Conservation (phyloP, 176 grass and related monocot species). For the Avena sativa region DNA sequence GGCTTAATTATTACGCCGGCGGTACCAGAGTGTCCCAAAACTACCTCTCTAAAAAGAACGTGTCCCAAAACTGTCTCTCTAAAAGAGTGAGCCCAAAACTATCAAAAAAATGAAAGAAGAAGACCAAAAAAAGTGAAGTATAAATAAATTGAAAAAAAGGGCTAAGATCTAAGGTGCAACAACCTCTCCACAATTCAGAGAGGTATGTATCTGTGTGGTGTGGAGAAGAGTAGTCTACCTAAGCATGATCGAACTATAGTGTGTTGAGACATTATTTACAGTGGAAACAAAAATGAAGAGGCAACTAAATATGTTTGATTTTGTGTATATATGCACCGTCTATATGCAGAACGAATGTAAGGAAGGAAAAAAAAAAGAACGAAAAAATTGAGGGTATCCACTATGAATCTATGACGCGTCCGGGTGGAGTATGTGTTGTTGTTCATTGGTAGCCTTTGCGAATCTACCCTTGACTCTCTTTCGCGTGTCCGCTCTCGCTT, state of each 20-base stretch:
- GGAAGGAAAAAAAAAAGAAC: background rate
- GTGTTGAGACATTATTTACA: conserved; percentile 14
- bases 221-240: conserved; percentile 16
- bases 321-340: conserved; percentile 12
- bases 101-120: background rate
- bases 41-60: background rate
- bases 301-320: conserved; percentile 3
- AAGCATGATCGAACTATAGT: conserved; percentile 3
- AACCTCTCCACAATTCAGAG: conserved; percentile 14
- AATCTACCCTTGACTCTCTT: conserved; percentile 52
- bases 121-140: background rate
- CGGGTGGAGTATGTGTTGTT: conserved; percentile 16
- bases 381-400: background rate
- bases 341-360: conserved; percentile 22
- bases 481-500: conserved; percentile 48
- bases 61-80: background rate
- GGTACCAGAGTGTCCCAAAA: background rate
- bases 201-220: conserved; percentile 11
- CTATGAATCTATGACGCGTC: background rate
- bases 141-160: background rate
- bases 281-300: background rate
- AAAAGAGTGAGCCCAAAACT: background rate
- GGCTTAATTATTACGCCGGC: background rate
- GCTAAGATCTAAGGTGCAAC: conserved; percentile 22
- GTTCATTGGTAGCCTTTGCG: conserved; percentile 41